phyloP scores from a whole-genome alignment of 2,329 filamentous ascomycete species.

The Sarocladiaceae sp. region DNA sequence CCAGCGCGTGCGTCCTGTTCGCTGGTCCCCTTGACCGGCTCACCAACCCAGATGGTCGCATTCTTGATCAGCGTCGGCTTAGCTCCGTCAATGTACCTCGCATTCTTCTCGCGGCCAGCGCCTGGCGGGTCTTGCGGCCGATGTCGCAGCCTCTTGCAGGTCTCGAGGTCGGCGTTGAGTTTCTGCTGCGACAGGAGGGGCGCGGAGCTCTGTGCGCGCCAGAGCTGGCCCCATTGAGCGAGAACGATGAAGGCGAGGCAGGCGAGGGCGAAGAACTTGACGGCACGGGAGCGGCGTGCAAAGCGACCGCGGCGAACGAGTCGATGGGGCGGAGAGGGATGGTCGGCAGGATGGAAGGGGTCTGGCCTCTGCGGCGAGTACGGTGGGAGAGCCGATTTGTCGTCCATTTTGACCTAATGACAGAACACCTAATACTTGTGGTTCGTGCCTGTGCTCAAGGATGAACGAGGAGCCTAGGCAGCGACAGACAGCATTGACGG shows the following conservation, averaged over 20 bases:
- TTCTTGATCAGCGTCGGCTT: slow-evolving; percentile 59
- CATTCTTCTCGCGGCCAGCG: slow-evolving; percentile 51
- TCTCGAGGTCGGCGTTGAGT: slow-evolving; percentile 46
- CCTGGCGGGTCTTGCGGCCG: slow-evolving; percentile 51
- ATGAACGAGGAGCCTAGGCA: too few relatives aligned
- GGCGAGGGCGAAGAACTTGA: slow-evolving; percentile 37
- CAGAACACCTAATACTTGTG: too few relatives aligned
- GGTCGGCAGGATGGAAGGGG: background rate
- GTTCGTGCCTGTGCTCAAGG: too few relatives aligned
- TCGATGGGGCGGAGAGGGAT: background rate
- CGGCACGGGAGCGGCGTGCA: slow-evolving; percentile 35
- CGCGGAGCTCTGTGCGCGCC: slow-evolving; percentile 17
- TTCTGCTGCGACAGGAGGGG: slow-evolving; percentile 36
- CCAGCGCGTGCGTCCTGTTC: slow-evolving; percentile 49
- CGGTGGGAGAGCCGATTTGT: slow-evolving; percentile 12
- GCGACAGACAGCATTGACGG: too few relatives aligned
- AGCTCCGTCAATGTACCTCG: slow-evolving; percentile 52
- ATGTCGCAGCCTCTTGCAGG: slow-evolving; percentile 48
- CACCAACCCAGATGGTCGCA: slow-evolving; percentile 60
- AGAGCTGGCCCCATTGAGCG: slow-evolving; percentile 40
- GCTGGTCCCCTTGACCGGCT: slow-evolving; percentile 45
- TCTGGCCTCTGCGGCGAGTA: slow-evolving; percentile 5
- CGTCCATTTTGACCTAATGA: too few relatives aligned
- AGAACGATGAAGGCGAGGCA: slow-evolving; percentile 46
- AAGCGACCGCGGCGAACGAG: slow-evolving; percentile 18